These are phyloP conservation scores for Colletotrichum paranaense DNA, from an alignment of 2,329 filamentous ascomycete species.

Conservation along the genomic window DNA sequence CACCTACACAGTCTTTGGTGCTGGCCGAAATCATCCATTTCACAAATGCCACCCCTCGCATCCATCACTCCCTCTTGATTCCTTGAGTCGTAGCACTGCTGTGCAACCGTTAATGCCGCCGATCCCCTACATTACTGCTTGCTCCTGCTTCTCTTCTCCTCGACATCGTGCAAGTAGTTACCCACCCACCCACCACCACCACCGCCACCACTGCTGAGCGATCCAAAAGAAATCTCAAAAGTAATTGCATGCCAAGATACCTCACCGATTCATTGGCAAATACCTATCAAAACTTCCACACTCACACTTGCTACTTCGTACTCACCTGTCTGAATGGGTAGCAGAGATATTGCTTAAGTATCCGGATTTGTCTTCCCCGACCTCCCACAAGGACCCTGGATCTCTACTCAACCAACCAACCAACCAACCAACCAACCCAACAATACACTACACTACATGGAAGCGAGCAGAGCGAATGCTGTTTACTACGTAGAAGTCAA, in stretches of 20 bases:
- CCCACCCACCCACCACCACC: too few relatives aligned
- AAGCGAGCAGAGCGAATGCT: too few relatives aligned
- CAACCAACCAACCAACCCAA: too few relatives aligned
- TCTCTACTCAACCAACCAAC: not conserved
- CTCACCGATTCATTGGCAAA: not conserved
- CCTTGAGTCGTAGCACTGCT: not conserved
- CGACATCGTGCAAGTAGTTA: too few relatives aligned
- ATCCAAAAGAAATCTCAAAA: not conserved
- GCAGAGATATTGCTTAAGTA: slow-evolving; percentile 1
- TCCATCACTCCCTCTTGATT: not conserved
- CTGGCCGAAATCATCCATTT: not conserved
- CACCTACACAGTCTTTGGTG: too few relatives aligned
- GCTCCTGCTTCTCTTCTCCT: not conserved
- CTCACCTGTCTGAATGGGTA: not conserved
- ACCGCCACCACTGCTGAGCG: too few relatives aligned
- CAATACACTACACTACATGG: not conserved
- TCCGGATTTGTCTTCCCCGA: not conserved
- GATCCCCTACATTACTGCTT: not conserved
- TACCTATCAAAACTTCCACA: not conserved
- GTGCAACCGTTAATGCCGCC: slow-evolving; percentile 12
- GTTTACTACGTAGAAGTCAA: too few relatives aligned
- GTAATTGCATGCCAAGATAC: not conserved
- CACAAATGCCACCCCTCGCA: not conserved
- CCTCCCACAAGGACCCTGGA: not conserved
- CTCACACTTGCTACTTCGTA: not conserved